Evolutionary conservation across 2,329 filamentous ascomycete species (phyloP).

Genomic region (Fusarium sp.): DNA sequence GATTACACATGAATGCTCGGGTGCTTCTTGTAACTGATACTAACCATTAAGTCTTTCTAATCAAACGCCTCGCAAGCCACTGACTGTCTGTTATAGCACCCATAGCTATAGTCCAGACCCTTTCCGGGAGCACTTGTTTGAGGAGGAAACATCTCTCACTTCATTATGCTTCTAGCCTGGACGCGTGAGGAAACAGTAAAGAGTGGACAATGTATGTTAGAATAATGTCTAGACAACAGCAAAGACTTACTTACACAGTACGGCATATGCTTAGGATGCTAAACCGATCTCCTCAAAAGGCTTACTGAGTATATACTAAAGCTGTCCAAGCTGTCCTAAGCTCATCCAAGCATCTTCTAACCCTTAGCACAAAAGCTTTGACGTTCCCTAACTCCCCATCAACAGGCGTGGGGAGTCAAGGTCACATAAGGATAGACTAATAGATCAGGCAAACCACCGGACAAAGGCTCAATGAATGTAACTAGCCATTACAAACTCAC

Average conservation of each 20-base stretch:
- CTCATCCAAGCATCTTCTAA: background rate
- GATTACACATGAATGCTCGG: background rate
- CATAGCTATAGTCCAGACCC: constrained; percentile 1
- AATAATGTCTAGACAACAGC: background rate
- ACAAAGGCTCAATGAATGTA: background rate
- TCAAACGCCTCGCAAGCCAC: background rate
- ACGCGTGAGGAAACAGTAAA: background rate
- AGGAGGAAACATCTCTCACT: constrained; percentile 18
- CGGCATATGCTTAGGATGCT: background rate
- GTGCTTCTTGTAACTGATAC: background rate
- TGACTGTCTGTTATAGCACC: constrained; percentile 3
- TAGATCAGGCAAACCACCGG: background rate
- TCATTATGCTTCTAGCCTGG: background rate
- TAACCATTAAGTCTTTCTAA: background rate
- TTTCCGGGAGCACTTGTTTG: background rate
- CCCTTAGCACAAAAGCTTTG: background rate
- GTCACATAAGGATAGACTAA: background rate
- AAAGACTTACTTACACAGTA: background rate
- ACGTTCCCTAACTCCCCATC: background rate
- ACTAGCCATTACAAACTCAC: background rate
- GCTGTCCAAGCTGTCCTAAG: background rate
- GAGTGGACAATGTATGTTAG: background rate
- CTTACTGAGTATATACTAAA: background rate
- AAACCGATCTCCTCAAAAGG: background rate
- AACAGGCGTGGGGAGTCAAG: background rate